A percentile compares a stretch with the other conserved stretches of the same genome.
phyloP scores from a whole-genome alignment of 1,139 yeast species.

The Petasospora fabianii region DNA sequence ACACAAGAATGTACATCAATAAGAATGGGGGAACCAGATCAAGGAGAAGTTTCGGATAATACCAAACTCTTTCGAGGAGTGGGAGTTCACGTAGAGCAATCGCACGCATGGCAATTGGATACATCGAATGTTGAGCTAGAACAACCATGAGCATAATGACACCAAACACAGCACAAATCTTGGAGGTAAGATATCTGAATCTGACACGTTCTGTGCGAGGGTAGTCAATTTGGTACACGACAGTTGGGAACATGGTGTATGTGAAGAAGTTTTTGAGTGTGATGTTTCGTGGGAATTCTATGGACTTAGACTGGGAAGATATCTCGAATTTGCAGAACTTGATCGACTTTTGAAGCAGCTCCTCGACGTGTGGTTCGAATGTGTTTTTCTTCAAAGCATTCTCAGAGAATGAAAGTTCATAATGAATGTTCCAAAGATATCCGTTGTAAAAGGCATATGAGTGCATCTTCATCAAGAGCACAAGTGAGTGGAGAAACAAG shows the following conservation, averaged over 20 bases:
- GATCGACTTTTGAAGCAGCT: constrained; percentile 39
- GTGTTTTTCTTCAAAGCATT: constrained; percentile 26
- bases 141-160: constrained; percentile 78
- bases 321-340: constrained; percentile 65
- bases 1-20: constrained; percentile 69
- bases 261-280: constrained; percentile 62
- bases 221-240: constrained; percentile 75
- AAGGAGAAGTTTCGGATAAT: constrained; percentile 60
- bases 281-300: constrained; percentile 67
- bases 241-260: constrained; percentile 87
- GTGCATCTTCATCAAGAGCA: constrained; percentile 88
- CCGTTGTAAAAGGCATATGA: constrained; percentile 89
- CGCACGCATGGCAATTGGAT: constrained; percentile 70
- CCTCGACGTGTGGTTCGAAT: constrained; percentile 14
- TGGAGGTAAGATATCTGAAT: constrained; percentile 66
- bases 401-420: constrained; percentile 53
- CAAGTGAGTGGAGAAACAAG: constrained; percentile 76
- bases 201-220: constrained; percentile 73
- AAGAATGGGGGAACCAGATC: constrained; percentile 80
- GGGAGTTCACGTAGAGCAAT: constrained; percentile 46
- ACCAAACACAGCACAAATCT: constrained; percentile 79
- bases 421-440: constrained; percentile 63
- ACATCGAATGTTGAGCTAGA: constrained; percentile 73
- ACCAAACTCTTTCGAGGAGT: constrained; percentile 41
- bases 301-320: constrained; percentile 41